Evolutionary conservation across 2,329 filamentous ascomycete species (phyloP).

Genomic region (Verticillium nubilum): DNA sequence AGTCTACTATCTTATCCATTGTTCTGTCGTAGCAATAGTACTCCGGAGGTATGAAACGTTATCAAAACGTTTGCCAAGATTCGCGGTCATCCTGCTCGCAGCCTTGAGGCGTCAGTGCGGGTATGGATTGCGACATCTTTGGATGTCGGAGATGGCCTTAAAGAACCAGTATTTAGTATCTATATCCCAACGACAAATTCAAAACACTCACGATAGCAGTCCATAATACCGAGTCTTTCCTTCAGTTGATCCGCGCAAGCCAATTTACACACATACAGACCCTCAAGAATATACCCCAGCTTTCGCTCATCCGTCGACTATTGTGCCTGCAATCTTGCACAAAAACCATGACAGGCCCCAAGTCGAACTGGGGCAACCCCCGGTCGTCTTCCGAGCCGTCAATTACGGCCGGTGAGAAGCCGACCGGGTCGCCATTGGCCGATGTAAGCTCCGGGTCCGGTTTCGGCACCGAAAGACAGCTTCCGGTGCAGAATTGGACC

Average conservation of each 20-base stretch:
- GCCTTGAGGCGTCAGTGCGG: background rate
- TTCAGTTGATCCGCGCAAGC: no score
- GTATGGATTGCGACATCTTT: background rate
- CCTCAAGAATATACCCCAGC: no score
- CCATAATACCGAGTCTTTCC: no score
- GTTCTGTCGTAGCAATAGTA: background rate
- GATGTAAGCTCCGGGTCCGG: background rate
- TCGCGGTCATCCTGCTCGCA: background rate
- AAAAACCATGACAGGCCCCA: background rate
- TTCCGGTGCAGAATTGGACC: constrained; percentile 24
- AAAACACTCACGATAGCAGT: no score
- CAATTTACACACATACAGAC: no score
- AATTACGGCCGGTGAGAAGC: background rate
- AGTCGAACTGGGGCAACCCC: background rate
- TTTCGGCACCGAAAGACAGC: background rate
- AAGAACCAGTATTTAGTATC: background rate
- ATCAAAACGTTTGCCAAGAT: background rate
- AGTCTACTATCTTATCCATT: background rate
- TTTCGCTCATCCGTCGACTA: no score
- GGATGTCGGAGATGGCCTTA: background rate
- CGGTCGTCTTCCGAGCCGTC: background rate
- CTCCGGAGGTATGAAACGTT: background rate
- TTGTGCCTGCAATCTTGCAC: no score
- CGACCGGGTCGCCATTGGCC: background rate
- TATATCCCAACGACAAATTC: no score